Base-by-base conservation (phyloP, 108 stramenopile species). In the Bacterosira constricta region DNA sequence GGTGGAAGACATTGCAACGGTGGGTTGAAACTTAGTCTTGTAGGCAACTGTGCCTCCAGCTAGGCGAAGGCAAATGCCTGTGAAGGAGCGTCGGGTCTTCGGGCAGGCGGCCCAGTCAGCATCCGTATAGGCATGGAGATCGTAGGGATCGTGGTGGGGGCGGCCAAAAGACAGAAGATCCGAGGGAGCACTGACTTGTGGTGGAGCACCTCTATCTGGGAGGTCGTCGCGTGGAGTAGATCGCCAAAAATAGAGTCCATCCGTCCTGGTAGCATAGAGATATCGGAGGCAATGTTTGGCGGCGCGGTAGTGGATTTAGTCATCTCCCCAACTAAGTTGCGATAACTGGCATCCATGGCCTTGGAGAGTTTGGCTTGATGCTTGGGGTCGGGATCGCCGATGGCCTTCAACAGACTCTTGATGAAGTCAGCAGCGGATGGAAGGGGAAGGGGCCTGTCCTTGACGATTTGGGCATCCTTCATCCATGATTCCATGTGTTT, bases 291-390 rank as follows among this genome's bases (percentile, higher is more conserved):
- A 15, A 17, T 64, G 63, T 47, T 45, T 44, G 8, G 49, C n/a
- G 12, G 47, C 63, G 3, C 32, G 29, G 31, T 50, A 64, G n/a
- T 64, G 47, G 8, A 17, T 12, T 49, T 31, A n/a, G 0, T 63
- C 3, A 85, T 34, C 64, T 85, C 84, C 4, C 84, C 84, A 52
- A 78, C 41, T 8, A 66, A 42, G 5, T 20, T 49, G 18, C 71
- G 49, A 58, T 82, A 79, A 54, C 35, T 25, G 35, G 71, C 66
- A 6, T 44, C 52, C 56, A 66, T 58, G 0, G 18, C 11, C 17
- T 36, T 47, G 12, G 63, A 56, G 3, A 73, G 58, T 1, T 42
- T 25, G 0, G 10, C 12, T 13, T 66, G 53, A 29, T 49, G 62
- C 3, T 32, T 20, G n/a, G 61, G 61, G n/a, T 42, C 23, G 18